Percentiles rank a stretch among this genome's conserved stretches.
These are phyloP conservation scores for Hyaloperonospora arabidopsidis DNA, from an alignment of 352 stramenopile genomes.

Conservation along the genomic window DNA sequence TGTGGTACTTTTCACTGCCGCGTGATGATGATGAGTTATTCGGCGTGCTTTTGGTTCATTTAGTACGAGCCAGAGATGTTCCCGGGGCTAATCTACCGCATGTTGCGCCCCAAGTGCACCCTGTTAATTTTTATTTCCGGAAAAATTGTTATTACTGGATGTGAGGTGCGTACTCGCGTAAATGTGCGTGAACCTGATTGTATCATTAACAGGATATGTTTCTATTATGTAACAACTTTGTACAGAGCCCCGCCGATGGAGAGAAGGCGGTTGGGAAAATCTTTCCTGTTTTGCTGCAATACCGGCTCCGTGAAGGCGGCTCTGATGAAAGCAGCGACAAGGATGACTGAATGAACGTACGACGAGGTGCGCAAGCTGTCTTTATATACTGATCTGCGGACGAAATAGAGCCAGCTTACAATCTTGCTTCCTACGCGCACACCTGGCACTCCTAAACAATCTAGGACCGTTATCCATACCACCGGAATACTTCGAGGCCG, in stretches of 20 bases:
- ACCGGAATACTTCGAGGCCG: background rate
- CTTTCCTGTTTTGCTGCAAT: constrained; percentile 48
- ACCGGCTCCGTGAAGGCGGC: constrained; percentile 29
- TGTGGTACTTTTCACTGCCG: background rate
- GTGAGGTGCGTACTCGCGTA: constrained; percentile 39
- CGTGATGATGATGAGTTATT: background rate
- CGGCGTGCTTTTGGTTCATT: background rate
- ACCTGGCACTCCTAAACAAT: constrained; percentile 5
- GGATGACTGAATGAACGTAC: constrained; percentile 1
- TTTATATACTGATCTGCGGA: constrained; percentile 26
- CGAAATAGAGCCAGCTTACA: constrained; percentile 17
- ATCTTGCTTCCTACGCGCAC: constrained; percentile 15
- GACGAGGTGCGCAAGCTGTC: constrained; percentile 19
- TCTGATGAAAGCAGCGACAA: constrained; percentile 24
- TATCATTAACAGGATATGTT: constrained; percentile 1
- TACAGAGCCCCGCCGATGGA: constrained; percentile 23
- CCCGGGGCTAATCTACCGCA: constrained; percentile 97
- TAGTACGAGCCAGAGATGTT: constrained; percentile 99
- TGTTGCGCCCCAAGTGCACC: constrained; percentile 96
- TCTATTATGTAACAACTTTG: constrained; percentile 3
- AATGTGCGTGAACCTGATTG: background rate
- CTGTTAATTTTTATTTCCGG: constrained; percentile 98
- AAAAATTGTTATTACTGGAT: constrained; percentile 96
- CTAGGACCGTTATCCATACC: background rate
- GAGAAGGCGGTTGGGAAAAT: constrained; percentile 48